Conservation (phyloP, 2,329 filamentous ascomycete genomes). For the Cyphellophora europaea region DNA sequence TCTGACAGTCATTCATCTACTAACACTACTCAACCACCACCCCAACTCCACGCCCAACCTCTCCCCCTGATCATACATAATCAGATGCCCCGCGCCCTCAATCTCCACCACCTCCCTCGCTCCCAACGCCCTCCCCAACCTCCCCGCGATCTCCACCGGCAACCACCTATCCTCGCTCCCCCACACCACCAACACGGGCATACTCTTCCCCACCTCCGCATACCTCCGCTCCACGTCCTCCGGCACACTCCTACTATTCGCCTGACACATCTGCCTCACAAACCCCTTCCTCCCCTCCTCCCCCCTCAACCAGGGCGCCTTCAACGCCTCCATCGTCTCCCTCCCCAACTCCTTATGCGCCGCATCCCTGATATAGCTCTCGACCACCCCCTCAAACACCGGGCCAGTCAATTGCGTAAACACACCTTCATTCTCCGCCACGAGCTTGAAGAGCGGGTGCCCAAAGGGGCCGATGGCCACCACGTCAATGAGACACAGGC, state of each 20-base stretch:
- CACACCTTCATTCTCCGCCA: slow-evolving; percentile 25
- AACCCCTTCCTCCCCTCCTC: slow-evolving; percentile 27
- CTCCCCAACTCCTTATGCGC: slow-evolving; percentile 21
- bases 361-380: slow-evolving; percentile 32
- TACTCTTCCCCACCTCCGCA: slow-evolving; percentile 22
- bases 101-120: slow-evolving; percentile 27
- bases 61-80: slow-evolving; percentile 35
- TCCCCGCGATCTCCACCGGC: slow-evolving; percentile 28
- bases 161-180: slow-evolving; percentile 36
- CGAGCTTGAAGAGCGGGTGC: slow-evolving; percentile 33
- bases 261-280: slow-evolving; percentile 31
- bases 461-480: slow-evolving; percentile 36
- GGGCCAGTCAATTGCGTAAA: slow-evolving; percentile 24
- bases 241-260: slow-evolving; percentile 21
- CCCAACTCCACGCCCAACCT: slow-evolving; percentile 30
- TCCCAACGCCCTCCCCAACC: slow-evolving; percentile 22
- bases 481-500: slow-evolving; percentile 34
- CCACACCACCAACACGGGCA: slow-evolving; percentile 36
- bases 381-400: slow-evolving; percentile 30
- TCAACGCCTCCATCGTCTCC: slow-evolving; percentile 28
- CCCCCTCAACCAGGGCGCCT: slow-evolving; percentile 24
- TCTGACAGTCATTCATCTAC: no score
- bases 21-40: slow-evolving; percentile 21
- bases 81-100: slow-evolving; percentile 34
- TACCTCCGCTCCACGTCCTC: slow-evolving; percentile 31